Base-by-base conservation (phyloP, 1,139 yeast genomes). In the Zygosaccharomyces sapae region DNA sequence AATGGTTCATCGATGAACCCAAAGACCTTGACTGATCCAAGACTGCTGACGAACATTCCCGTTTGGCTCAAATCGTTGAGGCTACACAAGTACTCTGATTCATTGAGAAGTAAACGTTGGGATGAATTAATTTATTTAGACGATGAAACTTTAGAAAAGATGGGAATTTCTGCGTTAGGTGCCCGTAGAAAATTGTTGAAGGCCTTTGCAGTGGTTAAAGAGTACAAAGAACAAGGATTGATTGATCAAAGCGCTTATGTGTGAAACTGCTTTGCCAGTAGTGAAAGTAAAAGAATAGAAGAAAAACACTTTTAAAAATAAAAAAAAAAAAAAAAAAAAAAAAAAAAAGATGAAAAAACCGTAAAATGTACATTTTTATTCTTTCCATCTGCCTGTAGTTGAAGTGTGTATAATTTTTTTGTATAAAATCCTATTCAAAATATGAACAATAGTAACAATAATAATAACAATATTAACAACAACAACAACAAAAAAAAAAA, bases 111-210 rank as follows among this genome's bases (percentile, higher is more conserved):
- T 55, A 72, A 83, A 55, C 75, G 77, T 25, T 92, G 98, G 98
- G 73, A 76, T 52, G 86, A 85, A 44, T 74, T 92, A 70, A 77
- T 92, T 48, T 80, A 79, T 57, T 72, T 86, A 55, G 74, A 74
- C 51, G 96, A 90, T 61, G 76, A 70, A 2, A 79, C 80, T 48
- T 74, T 94, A 59, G 90, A 84, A 57, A 74, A 75, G 3, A 76
- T 81, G 51, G 98, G 98, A 4, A 96, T 92, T 41, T 79, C 81
- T 55, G 97, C 98, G 0, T 75, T 92, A 55, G 98, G 98, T 5
- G 98, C 98, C 0, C 76, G 98, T 55, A 79, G 97, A 51, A 92
- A 92, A 68, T 76, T 92, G 64, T 71, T 92, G 59, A 92, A 94
- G 70, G 95, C 96, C 34, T 92, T 92, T 71, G 88, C 83, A 53